Conservation (phyloP, 2,329 filamentous ascomycete genomes). For the Gremmenia infestans region DNA sequence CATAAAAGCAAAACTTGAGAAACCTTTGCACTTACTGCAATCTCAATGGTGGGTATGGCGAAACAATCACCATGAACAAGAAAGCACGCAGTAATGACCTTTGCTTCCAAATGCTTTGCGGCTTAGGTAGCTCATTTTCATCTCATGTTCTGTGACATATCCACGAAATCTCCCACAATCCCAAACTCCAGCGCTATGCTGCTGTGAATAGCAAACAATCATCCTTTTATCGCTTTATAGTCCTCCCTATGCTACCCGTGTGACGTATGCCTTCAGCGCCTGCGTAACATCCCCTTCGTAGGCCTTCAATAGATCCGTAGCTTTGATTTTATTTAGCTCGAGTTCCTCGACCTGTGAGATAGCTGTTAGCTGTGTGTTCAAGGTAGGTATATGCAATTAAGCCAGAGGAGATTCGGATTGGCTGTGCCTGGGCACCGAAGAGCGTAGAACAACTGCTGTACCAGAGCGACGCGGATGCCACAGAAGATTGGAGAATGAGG, state of each 20-base stretch:
- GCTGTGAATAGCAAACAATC: slow-evolving; percentile 2
- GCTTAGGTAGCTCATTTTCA: no score
- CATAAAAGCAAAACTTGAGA: no score
- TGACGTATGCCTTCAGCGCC: slow-evolving; percentile 59
- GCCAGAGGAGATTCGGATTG: not conserved
- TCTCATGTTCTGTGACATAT: not conserved
- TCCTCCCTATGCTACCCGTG: slow-evolving; percentile 19
- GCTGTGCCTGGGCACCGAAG: not conserved
- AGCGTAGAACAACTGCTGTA: no score
- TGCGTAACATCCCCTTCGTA: slow-evolving; percentile 65
- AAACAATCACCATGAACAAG: no score
- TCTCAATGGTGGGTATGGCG: no score
- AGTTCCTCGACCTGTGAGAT: slow-evolving; percentile 59
- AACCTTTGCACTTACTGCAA: no score
- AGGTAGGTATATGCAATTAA: no score
- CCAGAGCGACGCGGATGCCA: no score
- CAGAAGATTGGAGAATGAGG: no score
- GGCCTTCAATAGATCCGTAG: slow-evolving; percentile 67
- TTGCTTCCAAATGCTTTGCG: no score
- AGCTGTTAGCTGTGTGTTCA: slow-evolving; percentile 9
- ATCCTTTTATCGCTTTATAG: not conserved
- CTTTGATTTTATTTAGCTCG: slow-evolving; percentile 65
- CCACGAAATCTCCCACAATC: not conserved
- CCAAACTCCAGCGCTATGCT: slow-evolving; percentile 23
- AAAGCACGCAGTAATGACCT: no score